Evolutionary conservation across 163 green algal species (phyloP).

Genomic region (Prototheca cutis): DNA sequence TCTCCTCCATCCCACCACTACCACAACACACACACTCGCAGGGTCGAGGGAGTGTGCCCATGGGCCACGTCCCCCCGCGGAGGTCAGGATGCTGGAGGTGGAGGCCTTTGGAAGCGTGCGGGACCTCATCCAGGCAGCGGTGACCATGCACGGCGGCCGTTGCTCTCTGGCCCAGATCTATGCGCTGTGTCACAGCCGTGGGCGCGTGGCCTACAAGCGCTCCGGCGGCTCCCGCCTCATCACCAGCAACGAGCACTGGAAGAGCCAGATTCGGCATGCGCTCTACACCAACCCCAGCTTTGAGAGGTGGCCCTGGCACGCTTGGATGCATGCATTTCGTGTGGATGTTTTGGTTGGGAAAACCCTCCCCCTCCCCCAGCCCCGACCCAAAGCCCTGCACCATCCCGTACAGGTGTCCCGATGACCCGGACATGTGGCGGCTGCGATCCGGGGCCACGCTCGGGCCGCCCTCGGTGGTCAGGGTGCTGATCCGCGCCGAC

Average conservation of each 20-base stretch:
- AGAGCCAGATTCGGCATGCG: constrained; percentile 58
- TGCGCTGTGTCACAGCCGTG: constrained; percentile 34
- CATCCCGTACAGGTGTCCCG: background rate
- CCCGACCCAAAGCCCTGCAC: background rate
- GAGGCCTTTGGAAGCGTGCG: constrained; percentile 49
- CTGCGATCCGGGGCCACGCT: background rate
- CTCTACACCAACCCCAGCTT: constrained; percentile 57
- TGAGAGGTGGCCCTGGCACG: constrained; percentile 35
- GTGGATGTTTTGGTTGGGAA: too few species aligned
- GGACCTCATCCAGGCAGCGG: constrained; percentile 57
- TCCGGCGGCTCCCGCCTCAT: constrained; percentile 48
- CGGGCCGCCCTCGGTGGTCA: background rate
- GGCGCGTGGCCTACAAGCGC: constrained; percentile 53
- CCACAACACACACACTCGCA: too few species aligned
- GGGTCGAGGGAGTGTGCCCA: background rate
- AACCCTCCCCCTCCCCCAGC: too few species aligned
- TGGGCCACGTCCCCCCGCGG: background rate
- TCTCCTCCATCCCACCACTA: too few species aligned
- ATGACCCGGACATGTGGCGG: background rate
- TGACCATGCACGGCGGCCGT: constrained; percentile 9
- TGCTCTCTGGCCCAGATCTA: constrained; percentile 38
- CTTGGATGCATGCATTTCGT: too few species aligned
- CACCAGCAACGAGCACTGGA: constrained; percentile 63
- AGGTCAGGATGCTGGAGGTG: constrained; percentile 35
- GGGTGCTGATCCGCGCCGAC: background rate